Evolutionary conservation across 2,329 filamentous ascomycete species (phyloP).

Genomic region (Penicillium sp.): DNA sequence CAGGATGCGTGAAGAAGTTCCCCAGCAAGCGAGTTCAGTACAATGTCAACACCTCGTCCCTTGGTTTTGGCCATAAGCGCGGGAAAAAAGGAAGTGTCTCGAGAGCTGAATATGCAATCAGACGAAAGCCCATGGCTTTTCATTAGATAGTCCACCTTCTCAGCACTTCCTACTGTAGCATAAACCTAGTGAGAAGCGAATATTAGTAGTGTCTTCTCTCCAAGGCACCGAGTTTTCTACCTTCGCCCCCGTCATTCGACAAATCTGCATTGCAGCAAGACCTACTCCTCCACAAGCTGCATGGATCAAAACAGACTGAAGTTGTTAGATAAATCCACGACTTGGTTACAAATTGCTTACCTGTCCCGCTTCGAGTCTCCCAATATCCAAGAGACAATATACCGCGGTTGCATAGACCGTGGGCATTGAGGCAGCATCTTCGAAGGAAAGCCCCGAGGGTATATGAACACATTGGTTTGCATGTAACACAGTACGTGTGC

Average conservation of each 20-base stretch:
- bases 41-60: conserved; percentile 26
- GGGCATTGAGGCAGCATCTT: conserved; percentile 21
- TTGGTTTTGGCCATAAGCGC: conserved; percentile 14
- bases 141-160: conserved; percentile 24
- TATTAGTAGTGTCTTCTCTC: no score
- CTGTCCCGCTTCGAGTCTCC: conserved; percentile 26
- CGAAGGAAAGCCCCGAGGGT: conserved; percentile 15
- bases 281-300: conserved; percentile 28
- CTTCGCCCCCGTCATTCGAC: conserved; percentile 8
- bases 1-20: conserved; percentile 30
- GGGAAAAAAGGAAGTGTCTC: conserved; percentile 16
- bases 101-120: conserved; percentile 25
- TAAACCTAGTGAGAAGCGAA: no score
- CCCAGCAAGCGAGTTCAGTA: conserved; percentile 29
- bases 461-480: background rate
- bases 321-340: background rate
- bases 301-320: conserved; percentile 28
- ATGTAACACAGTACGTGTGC: background rate
- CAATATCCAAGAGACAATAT: conserved; percentile 28
- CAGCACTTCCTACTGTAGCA: conserved; percentile 19
- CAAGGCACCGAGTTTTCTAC: no score
- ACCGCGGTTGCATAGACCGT: conserved; percentile 20
- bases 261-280: conserved; percentile 25
- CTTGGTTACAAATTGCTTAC: background rate
- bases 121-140: conserved; percentile 19